phyloP scores from a whole-genome alignment of 1,284 basidiomycete species.

The Austroboletus niveus region DNA sequence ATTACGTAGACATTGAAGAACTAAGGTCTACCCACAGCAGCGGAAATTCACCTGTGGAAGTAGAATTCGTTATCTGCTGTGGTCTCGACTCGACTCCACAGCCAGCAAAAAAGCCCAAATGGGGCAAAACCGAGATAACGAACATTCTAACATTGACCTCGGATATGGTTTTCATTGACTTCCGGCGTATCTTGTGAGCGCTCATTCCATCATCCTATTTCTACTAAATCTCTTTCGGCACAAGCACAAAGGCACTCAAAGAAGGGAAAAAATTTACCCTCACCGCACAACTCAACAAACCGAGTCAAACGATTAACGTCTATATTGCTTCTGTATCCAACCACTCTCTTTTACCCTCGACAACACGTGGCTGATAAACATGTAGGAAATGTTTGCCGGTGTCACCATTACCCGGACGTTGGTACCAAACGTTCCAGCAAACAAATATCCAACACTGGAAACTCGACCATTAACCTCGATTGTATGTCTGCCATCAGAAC shows the following conservation, averaged over 20 bases:
- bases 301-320: constrained; percentile 68
- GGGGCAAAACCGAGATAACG: constrained; percentile 55
- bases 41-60: constrained; percentile 53
- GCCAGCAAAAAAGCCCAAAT: constrained; percentile 47
- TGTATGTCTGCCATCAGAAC: constrained; percentile 35
- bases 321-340: constrained; percentile 59
- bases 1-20: constrained; percentile 52
- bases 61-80: constrained; percentile 62
- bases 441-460: constrained; percentile 60
- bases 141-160: constrained; percentile 71
- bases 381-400: constrained; percentile 69
- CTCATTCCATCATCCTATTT: constrained; percentile 4
- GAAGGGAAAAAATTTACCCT: constrained; percentile 58
- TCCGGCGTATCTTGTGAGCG: constrained; percentile 68
- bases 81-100: constrained; percentile 34
- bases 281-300: constrained; percentile 58
- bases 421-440: constrained; percentile 53
- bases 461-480: constrained; percentile 66
- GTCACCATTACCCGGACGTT: constrained; percentile 49
- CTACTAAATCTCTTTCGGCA: constrained; percentile 5
- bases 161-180: constrained; percentile 69
- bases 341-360: background rate
- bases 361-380: constrained; percentile 7
- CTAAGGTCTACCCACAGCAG: constrained; percentile 38
- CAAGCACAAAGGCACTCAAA: constrained; percentile 63